These are phyloP conservation scores for Handroanthus guayacan DNA, from an alignment of 257 asterid genomes.

Conservation along the genomic window DNA sequence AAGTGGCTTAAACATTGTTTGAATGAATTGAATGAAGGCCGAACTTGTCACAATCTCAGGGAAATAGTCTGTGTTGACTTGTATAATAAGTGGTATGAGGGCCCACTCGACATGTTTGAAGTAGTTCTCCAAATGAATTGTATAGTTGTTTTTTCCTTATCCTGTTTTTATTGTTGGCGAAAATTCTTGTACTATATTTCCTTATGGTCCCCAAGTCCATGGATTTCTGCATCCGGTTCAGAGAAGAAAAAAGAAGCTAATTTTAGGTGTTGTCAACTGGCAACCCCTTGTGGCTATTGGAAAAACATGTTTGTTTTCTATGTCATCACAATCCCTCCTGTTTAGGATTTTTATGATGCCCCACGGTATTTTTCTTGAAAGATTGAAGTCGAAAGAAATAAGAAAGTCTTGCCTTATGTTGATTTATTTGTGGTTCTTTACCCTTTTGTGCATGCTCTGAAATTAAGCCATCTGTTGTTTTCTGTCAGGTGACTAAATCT, in stretches of 20 bases:
- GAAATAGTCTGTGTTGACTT: background rate
- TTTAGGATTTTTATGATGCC: too few species aligned
- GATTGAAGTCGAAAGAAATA: too few species aligned
- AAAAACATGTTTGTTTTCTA: too few species aligned
- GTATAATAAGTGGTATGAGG: background rate
- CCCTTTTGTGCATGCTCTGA: slow-evolving; percentile 2
- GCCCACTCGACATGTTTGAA: background rate
- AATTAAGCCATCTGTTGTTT: slow-evolving; percentile 24
- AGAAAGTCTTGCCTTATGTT: too few species aligned
- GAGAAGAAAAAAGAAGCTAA: background rate
- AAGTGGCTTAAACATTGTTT: background rate
- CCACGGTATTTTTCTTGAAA: too few species aligned
- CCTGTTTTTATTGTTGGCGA: background rate
- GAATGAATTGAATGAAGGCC: slow-evolving; percentile 10
- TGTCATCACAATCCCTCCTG: too few species aligned
- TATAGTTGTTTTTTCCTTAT: background rate
- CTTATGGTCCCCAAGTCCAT: too few species aligned
- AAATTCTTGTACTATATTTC: background rate
- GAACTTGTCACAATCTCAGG: background rate
- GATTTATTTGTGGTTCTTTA: background rate
- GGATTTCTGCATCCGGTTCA: background rate
- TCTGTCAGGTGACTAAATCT: slow-evolving; percentile 54
- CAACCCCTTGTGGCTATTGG: too few species aligned
- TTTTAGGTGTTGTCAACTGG: background rate
- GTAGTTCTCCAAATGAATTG: background rate